Conservation (phyloP, 306 rosid genomes). For the Calophaca sinica region DNA sequence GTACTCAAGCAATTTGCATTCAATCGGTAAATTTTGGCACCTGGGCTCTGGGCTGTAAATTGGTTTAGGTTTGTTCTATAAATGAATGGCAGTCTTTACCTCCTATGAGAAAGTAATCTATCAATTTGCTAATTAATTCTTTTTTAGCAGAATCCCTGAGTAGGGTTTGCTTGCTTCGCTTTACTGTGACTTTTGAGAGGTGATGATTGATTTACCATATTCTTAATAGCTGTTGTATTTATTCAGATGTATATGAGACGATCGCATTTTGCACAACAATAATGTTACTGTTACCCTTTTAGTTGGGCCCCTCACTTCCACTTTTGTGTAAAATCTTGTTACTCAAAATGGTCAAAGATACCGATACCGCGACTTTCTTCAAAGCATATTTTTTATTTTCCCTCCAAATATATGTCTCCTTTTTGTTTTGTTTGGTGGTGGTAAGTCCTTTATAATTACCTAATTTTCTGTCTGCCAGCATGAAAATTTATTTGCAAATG, state of each 20-base stretch:
- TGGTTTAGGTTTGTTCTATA: conserved; percentile 11
- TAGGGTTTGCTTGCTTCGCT: conserved; percentile 21
- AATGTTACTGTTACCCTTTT: background rate
- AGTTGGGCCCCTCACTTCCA: background rate
- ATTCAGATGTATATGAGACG: background rate
- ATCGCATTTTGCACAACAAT: conserved; percentile 9
- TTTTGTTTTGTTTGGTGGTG: background rate
- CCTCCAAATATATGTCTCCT: background rate
- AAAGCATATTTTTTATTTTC: background rate
- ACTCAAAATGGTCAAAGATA: conserved; percentile 4
- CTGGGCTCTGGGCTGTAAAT: background rate
- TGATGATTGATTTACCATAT: conserved; percentile 24
- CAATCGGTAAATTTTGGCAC: background rate
- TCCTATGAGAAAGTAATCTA: background rate
- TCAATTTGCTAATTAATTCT: background rate
- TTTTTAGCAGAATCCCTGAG: conserved; percentile 1
- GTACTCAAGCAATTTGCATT: background rate
- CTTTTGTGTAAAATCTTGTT: background rate
- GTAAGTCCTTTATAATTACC: background rate
- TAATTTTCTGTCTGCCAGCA: conserved; percentile 6
- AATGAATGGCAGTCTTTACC: conserved; percentile 1
- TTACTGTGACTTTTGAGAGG: background rate
- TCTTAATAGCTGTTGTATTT: conserved; percentile 1
- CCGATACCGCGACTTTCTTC: background rate
- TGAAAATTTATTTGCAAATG: conserved; percentile 8